phyloP scores from a whole-genome alignment of 441 rosid species.

The Euphorbia corollata region DNA sequence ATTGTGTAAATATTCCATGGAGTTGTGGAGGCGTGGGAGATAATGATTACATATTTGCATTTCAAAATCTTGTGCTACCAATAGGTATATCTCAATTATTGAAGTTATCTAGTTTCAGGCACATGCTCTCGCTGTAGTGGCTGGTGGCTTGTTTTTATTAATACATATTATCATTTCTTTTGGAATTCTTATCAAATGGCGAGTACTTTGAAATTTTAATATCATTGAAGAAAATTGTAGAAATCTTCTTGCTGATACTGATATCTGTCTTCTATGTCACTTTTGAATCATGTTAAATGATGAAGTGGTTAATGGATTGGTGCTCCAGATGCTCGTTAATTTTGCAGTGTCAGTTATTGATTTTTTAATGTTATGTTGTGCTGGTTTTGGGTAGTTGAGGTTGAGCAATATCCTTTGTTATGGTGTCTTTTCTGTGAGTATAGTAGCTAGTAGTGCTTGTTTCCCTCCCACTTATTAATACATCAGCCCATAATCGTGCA shows the following conservation, averaged over 20 bases:
- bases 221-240: background rate
- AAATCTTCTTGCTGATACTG: background rate
- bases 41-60: conserved; percentile 81
- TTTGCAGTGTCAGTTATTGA: background rate
- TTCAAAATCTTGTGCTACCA: conserved; percentile 81
- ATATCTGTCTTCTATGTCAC: background rate
- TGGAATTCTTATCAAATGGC: background rate
- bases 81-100: conserved; percentile 53
- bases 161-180: background rate
- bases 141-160: background rate
- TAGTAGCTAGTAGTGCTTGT: background rate
- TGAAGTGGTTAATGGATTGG: background rate
- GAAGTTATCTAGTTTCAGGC: background rate
- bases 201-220: background rate
- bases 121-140: conserved; percentile 5
- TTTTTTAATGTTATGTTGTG: background rate
- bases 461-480: no score
- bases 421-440: background rate
- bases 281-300: background rate
- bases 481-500: background rate
- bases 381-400: background rate
- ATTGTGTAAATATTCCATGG: conserved; percentile 93
- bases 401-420: conserved; percentile 1
- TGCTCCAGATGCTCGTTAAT: background rate
- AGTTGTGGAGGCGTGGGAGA: conserved; percentile 89